Evolutionary conservation across 768 basidiomycete species (phyloP).

Genomic region (Lactifluus echinatus): DNA sequence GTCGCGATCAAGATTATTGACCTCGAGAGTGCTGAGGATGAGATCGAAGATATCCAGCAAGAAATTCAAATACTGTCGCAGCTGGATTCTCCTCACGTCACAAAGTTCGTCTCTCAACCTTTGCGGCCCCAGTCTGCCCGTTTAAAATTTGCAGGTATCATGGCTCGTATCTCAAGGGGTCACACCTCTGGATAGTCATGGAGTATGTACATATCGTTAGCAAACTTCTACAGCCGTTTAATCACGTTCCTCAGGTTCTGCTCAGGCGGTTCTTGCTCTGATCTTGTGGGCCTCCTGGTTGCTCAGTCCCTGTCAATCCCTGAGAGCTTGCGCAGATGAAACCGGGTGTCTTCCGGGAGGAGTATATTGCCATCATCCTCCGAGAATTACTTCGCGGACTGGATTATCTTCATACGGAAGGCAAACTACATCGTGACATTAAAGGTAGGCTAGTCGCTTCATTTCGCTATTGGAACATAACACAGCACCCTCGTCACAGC

Average conservation of each 20-base stretch:
- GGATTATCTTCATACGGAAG: constrained; percentile 92
- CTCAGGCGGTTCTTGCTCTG: constrained; percentile 95
- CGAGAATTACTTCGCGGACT: constrained; percentile 86
- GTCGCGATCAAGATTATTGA: constrained; percentile 99
- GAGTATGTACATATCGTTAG: constrained; percentile 43
- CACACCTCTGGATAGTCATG: constrained; percentile 99
- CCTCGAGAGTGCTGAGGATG: constrained; percentile 97
- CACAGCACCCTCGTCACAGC: constrained; percentile 37
- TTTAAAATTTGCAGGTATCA: constrained; percentile 57
- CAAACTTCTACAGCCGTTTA: neutral
- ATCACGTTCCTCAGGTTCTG: constrained; percentile 58
- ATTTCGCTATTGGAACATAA: neutral
- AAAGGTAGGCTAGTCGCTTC: constrained; percentile 53
- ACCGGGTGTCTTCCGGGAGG: constrained; percentile 94
- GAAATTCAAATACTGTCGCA: constrained; percentile 98
- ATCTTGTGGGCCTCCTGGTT: constrained; percentile 54
- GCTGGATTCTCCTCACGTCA: constrained; percentile 91
- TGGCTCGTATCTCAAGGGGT: constrained; percentile 92
- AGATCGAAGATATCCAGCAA: constrained; percentile 99
- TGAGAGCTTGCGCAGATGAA: constrained; percentile 67
- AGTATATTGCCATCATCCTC: constrained; percentile 96
- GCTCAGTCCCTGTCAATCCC: constrained; percentile 12
- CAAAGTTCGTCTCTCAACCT: constrained; percentile 56
- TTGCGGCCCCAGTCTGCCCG: constrained; percentile 16
- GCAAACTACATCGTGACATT: constrained; percentile 98